Evolutionary conservation across 1,284 basidiomycete genomes (phyloP).

Genomic region (Polyporus tsugae): DNA sequence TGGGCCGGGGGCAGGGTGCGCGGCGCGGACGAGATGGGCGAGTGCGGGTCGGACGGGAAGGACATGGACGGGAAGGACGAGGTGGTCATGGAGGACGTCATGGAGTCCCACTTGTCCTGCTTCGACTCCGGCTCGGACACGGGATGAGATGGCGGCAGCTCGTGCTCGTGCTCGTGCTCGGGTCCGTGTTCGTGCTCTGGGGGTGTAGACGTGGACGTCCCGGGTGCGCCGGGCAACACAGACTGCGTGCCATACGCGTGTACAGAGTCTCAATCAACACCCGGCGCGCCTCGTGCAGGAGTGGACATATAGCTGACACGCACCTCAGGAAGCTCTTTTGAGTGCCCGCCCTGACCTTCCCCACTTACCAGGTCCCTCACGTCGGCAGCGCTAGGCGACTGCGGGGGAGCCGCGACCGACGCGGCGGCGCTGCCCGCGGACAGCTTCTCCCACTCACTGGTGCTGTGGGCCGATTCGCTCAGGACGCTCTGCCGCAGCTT

Average conservation of each 20-base stretch:
- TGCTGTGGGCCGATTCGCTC: constrained; percentile 29
- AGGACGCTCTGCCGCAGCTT: constrained; percentile 36
- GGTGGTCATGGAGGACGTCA: constrained; percentile 61
- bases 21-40: constrained; percentile 41
- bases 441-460: constrained; percentile 63
- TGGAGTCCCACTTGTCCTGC: constrained; percentile 69
- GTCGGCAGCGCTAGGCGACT: constrained; percentile 49
- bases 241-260: constrained; percentile 25
- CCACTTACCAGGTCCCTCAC: constrained; percentile 53
- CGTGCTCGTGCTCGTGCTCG: constrained; percentile 23
- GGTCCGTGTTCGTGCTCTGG: constrained; percentile 29
- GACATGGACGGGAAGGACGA: constrained; percentile 83
- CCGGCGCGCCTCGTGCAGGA: constrained; percentile 5
- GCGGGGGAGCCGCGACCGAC: constrained; percentile 25
- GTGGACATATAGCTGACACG: constrained; percentile 8
- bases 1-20: constrained; percentile 32
- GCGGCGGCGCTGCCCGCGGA: constrained; percentile 41
- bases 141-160: constrained; percentile 28
- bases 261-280: constrained; percentile 1
- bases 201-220: constrained; percentile 29
- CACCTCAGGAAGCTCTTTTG: constrained; percentile 40
- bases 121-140: constrained; percentile 47
- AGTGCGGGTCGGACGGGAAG: constrained; percentile 63
- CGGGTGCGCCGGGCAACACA: constrained; percentile 31
- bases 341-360: constrained; percentile 49